phyloP scores from a whole-genome alignment of 805 yeast genomes.

The Saccharomycopsis amapae region DNA sequence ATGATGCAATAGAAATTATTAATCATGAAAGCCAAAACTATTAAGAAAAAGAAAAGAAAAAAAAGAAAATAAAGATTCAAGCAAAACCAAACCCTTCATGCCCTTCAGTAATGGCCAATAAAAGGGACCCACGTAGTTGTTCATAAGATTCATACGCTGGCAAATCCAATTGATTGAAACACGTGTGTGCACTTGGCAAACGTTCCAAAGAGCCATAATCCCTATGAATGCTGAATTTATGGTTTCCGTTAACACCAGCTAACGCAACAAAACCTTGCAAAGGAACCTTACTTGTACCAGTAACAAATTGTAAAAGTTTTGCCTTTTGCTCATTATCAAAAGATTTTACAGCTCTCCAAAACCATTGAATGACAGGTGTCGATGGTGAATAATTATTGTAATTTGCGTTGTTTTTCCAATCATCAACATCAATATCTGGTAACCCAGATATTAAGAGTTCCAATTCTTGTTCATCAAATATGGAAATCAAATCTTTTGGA shows the following conservation, averaged over 20 bases:
- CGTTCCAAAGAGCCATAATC: constrained; percentile 82
- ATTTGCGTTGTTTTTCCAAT: constrained; percentile 83
- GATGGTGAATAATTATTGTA: constrained; percentile 77
- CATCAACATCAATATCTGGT: constrained; percentile 93
- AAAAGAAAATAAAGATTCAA: constrained; percentile 23
- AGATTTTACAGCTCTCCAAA: constrained; percentile 95
- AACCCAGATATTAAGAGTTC: constrained; percentile 89
- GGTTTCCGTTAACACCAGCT: constrained; percentile 78
- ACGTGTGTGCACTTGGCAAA: constrained; percentile 92
- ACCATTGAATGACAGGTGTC: constrained; percentile 88
- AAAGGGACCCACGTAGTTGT: constrained; percentile 67
- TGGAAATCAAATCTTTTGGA: constrained; percentile 71
- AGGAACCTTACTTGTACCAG: constrained; percentile 97
- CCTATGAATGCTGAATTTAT: constrained; percentile 82
- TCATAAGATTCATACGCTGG: constrained; percentile 92
- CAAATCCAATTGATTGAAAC: constrained; percentile 89
- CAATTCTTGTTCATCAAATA: constrained; percentile 92
- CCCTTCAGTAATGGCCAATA: constrained; percentile 88
- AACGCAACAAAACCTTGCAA: constrained; percentile 86
- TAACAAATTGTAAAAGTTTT: constrained; percentile 85
- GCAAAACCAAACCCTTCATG: constrained; percentile 95
- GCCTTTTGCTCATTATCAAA: constrained; percentile 94
- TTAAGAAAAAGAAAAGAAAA: background rate
- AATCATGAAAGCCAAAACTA: background rate
- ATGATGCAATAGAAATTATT: background rate